Evolutionary conservation across 2,329 filamentous ascomycete genomes (phyloP).

Genomic region (Aphanocladium album): DNA sequence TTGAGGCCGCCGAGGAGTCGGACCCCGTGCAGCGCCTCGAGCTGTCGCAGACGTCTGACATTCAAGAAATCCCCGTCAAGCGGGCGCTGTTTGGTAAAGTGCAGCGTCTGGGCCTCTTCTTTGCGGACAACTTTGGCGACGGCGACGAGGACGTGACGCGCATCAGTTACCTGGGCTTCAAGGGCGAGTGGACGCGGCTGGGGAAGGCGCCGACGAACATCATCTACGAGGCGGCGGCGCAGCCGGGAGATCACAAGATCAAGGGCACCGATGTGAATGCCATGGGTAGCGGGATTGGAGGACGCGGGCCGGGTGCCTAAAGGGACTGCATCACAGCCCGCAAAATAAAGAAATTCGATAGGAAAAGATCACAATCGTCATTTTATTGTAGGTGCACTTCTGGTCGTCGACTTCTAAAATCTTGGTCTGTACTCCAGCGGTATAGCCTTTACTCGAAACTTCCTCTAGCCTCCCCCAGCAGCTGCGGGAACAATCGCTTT

Average conservation of each 20-base stretch:
- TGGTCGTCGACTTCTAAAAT: no score
- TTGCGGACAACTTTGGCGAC: conserved; percentile 82
- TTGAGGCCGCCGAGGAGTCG: conserved; percentile 65
- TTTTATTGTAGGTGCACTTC: no score
- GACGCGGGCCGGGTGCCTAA: conserved; percentile 28
- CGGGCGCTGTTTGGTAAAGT: conserved; percentile 85
- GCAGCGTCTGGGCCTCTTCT: conserved; percentile 78
- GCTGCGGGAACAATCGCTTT: neutral
- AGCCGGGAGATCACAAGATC: conserved; percentile 77
- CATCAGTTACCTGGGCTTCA: conserved; percentile 83
- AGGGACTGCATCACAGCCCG: no score
- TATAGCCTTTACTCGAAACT: neutral
- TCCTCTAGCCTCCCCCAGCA: neutral
- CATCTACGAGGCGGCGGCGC: conserved; percentile 88
- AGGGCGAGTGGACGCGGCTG: conserved; percentile 86
- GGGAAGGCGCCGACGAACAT: conserved; percentile 70
- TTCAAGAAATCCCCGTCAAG: conserved; percentile 84
- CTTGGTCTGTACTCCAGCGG: neutral
- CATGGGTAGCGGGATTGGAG: conserved; percentile 51
- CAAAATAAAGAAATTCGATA: no score
- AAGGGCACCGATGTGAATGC: conserved; percentile 52
- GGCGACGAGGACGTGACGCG: conserved; percentile 76
- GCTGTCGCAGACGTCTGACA: conserved; percentile 69
- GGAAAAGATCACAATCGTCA: no score
- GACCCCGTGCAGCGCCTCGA: conserved; percentile 70